Base-by-base conservation (phyloP, 1,139 yeast species). In the Pichia cactophila region DNA sequence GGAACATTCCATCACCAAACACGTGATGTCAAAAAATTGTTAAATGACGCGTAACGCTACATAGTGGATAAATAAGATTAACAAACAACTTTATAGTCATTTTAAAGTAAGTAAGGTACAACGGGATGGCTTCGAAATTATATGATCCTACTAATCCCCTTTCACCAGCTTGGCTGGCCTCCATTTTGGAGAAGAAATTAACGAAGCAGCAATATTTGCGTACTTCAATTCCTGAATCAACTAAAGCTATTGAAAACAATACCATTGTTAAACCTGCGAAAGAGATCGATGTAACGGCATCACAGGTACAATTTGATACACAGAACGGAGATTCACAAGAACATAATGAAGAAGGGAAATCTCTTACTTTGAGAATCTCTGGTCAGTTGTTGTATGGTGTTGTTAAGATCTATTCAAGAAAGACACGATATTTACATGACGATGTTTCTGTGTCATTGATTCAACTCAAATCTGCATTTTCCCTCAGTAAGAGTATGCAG, bases 81-180 rank as follows among this genome's bases (percentile, higher is more conserved):
- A 23, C 23, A 23, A 23, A 5, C 23, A 23, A 23, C 23, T 23
- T 23, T 23, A 23, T 23, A 23, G 5, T 23, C 23, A 23, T 23
- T 8, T 28, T 28, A 11, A 2, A 9, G 11, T 9, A 28, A 8
- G 31, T 11, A 28, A 11, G 14, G 9, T 7, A 14, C 17, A 10
- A 37, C 9, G 16, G 14, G 9, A 37, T 37, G 40, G 17, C 40
- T 16, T 16, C 40, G 14, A 16, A 17, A 17, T 12, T 37, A 6
- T 37, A 37, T 23, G 40, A 37, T 12, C 40, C 78, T 54, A 83
- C 83, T 62, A 94, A 95, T 3, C 95, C 96, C 1, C 70, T 89
- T 58, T 95, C 95, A 6, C 86, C 84, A 57, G 92, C 88, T 16
- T 90, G 97, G 97, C 74, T 90, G 49, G 97, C 97, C 3, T 92